Percentiles rank a stretch among this genome's conserved stretches.
phyloP scores from a whole-genome alignment of 441 rosid genomes.

The Jatropha podagrica region DNA sequence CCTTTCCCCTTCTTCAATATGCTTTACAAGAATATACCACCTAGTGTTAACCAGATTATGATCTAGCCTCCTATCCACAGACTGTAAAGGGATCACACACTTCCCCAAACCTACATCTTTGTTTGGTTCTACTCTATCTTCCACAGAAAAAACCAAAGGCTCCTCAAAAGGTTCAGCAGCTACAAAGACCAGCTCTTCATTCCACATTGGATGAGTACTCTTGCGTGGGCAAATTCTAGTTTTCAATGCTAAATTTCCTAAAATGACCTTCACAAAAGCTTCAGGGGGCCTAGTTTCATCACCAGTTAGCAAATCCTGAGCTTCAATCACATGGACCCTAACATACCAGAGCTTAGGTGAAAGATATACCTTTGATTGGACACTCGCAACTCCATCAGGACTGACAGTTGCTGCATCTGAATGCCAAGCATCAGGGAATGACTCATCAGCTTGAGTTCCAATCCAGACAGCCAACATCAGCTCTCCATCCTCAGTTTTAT shows the following conservation, averaged over 20 bases:
- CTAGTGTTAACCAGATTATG: conserved; percentile 77
- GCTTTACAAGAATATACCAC: conserved; percentile 82
- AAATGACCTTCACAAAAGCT: conserved; percentile 60
- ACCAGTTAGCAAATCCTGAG: conserved; percentile 69
- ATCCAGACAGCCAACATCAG: conserved; percentile 93
- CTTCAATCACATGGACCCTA: conserved; percentile 80
- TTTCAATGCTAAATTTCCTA: conserved; percentile 68
- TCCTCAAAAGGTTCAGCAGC: conserved; percentile 93
- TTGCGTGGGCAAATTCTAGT: conserved; percentile 54
- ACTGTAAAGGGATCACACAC: conserved; percentile 47
- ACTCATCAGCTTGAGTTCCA: conserved; percentile 92
- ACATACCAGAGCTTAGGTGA: conserved; percentile 90
- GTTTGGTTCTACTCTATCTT: conserved; percentile 57
- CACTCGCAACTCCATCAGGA: conserved; percentile 59
- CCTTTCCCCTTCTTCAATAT: conserved; percentile 52
- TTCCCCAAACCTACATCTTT: conserved; percentile 69
- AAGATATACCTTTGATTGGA: conserved; percentile 77
- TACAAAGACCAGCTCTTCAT: conserved; percentile 80
- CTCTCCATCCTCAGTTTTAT: conserved; percentile 68
- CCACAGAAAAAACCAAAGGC: conserved; percentile 62
- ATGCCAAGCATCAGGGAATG: conserved; percentile 93
- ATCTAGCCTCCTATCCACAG: conserved; percentile 73
- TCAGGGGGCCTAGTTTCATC: conserved; percentile 68
- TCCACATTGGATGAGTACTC: conserved; percentile 66
- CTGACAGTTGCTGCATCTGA: conserved; percentile 69